Base-by-base conservation (phyloP, 495 filamentous ascomycete species). In the Bacidia gigantensis region DNA sequence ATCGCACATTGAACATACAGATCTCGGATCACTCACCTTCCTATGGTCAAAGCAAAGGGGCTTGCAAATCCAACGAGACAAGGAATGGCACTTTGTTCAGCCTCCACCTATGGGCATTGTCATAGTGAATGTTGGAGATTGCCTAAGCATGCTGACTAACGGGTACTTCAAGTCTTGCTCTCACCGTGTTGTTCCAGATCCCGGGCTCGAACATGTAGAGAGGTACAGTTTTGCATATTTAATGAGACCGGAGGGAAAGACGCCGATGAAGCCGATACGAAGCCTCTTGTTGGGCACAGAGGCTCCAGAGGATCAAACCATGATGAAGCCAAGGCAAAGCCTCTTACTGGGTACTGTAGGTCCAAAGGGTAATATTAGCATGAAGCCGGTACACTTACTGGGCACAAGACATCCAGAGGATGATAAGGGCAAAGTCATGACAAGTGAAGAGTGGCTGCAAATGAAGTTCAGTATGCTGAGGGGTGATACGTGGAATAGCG, bases 41-140 rank as follows among this genome's bases (percentile, higher is more conserved):
- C 72, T 80, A 11, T 78, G 77, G 68, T 67, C 62, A 51, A 66
- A 73, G 59, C 67, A 78, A 62, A 74, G 70, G 71, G 76, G 76
- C 14, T 72, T 81, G 38, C 76, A 81, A 60, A 65, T 79, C 52
- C 69, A 44, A 17, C 7, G 20, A 44, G 9, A 44, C 9, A 17
- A n/a, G 9, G 65, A 72, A 57, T 76, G 76, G 69, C 71, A 67
- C 21, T 79, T 71, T 62, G 71, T 81, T 21, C 68, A 59, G 52
- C 75, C 76, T 12, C 64, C 64, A 52, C 56, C 61, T 0, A 7
- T 17, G 20, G 73, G 73, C 38, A 66, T 64, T 55, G 75, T 72
- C 21, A 67, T 79, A 52, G 68, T 79, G 53, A 75, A 79, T 63
- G 69, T 81, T 0, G 77, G 77, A 51, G 77, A 79, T 63, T 23